These are phyloP conservation scores for Diplodia mutila DNA, from an alignment of 2,329 filamentous ascomycete genomes.

Conservation along the genomic window DNA sequence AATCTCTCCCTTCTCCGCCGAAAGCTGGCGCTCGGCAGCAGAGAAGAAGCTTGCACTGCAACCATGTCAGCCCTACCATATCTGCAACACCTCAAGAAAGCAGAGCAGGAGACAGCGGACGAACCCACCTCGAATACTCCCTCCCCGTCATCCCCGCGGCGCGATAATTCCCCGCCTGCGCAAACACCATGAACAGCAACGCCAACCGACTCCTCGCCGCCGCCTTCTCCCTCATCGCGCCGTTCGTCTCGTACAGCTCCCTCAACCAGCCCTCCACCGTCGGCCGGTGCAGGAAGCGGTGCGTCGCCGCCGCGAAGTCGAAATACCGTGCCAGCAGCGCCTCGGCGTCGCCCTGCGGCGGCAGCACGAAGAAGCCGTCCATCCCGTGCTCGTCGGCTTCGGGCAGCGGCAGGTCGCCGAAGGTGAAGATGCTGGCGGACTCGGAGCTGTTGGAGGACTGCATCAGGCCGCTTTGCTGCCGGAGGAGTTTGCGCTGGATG, in stretches of 20 bases:
- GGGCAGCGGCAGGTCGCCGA: conserved; percentile 55
- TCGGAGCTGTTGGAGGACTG: conserved; percentile 36
- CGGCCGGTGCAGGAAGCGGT: conserved; percentile 61
- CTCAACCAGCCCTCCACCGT: conserved; percentile 54
- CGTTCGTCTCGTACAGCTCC: conserved; percentile 30
- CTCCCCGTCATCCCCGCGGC: background rate
- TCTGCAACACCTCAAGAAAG: background rate
- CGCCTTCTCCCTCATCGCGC: conserved; percentile 31
- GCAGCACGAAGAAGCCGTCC: conserved; percentile 35
- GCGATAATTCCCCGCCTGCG: conserved; percentile 30
- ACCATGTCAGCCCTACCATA: conserved; percentile 27
- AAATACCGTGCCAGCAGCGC: conserved; percentile 60
- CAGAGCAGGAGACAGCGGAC: too few species aligned
- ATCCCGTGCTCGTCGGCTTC: conserved; percentile 46
- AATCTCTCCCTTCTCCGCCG: conserved; percentile 57
- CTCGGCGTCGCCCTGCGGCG: conserved; percentile 46
- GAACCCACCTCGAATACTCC: conserved; percentile 8
- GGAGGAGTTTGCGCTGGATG: conserved; percentile 53
- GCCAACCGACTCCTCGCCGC: conserved; percentile 43
- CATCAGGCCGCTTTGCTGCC: conserved; percentile 36
- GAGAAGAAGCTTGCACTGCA: conserved; percentile 51
- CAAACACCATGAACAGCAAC: conserved; percentile 42
- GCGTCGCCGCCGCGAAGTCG: conserved; percentile 64
- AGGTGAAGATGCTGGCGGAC: conserved; percentile 52
- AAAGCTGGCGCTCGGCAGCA: conserved; percentile 49